Evolutionary conservation across 1,139 yeast genomes (phyloP), one percentile per base, ranked within the genome.

Genomic region (Debaryomyces psychrophilus): DNA sequence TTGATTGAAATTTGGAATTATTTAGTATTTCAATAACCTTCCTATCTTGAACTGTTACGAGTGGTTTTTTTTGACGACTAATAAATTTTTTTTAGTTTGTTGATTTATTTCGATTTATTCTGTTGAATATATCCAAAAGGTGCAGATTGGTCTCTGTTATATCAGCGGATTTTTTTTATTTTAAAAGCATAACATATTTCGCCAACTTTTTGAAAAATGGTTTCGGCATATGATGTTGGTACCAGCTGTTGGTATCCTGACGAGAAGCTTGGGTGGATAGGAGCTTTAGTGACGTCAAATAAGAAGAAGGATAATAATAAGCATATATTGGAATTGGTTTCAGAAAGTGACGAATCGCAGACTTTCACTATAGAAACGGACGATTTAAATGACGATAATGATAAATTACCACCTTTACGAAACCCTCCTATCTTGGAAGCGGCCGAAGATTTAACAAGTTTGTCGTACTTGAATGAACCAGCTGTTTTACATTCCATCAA

Each of bases 381-480:
- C 42, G 61, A 76, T 28, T 58, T 80, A 41, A 60, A 60, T 38
- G 85, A 80, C 56, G 78, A 75, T 22, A 77, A 82, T 49, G 67
- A 71, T n/a, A 73, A 77, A 48, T 67, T 85, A 45, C 97, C 97
- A 7, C 85, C 93, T 20, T 78, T 93, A 60, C 81, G 99, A 65
- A 93, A 93, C 65, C 98, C 98, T 37, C 96, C 96, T 1, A 85
- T 88, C 50, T 77, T 92, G 54, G 99, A 92, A 67, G 88, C 96
- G 2, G 92, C 96, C 12, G 97, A 93, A 62, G 99, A 93, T 70
- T 79, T 93, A 62, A 93, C 98, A 1, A 85, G 92, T 48, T 77
- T 93, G 52, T 90, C 97, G 1, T 92, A 93, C 62, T 75, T 93
- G 60, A 93, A 95, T 65, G 99, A 95, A 65, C 99, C 99, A 0